Evolutionary conservation across 1,284 basidiomycete species (phyloP), one percentile per base, ranked within the genome.

Genomic region (Sphaerobolus stellatus): DNA sequence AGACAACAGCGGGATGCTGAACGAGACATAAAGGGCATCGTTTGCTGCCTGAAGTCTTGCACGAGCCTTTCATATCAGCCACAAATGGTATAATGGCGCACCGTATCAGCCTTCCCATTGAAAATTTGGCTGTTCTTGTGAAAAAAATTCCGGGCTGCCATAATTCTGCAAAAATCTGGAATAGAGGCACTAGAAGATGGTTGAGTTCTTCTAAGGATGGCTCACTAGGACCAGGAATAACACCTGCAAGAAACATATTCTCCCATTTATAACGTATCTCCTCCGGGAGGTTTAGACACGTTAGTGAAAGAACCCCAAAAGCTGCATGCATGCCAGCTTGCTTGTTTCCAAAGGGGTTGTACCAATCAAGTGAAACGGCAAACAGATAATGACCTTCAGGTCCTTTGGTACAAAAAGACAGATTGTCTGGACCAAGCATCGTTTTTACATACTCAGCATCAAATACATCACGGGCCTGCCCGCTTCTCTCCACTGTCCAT

Each of bases 301-400:
- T 56, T 52, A 79, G 58, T 1, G 59, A 62, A 1, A 78, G 69
- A 1, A 63, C 60, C 0, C 73, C 71, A 28, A 69, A 50, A 5
- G 70, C 72, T 1, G 56, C 53, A 3, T 62, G 62, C 40, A 71
- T 69, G 2, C 70, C 67, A n/a, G 65, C 55, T 20, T 38, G 50
- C 44, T 67, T 71, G 47, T 66, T 71, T 0, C 56, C 48, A 0
- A 59, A 61, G 0, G 73, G 73, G 53, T 76, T 76, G 61, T 78
- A 77, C 51, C 65, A 73, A 49, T 78, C 70, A 3, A 72, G 43
- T 30, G 60, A 60, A 50, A 72, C 68, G 31, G 58, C 33, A 43
- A 43, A 43, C 9, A 43, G 11, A 49, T 68, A 54, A 43, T 64
- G 54, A 9, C 11, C 41, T 43, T 43, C 41, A 22, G 41, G 24